phyloP scores from a whole-genome alignment of 2,329 filamentous ascomycete species.

The Xylaria sp. region DNA sequence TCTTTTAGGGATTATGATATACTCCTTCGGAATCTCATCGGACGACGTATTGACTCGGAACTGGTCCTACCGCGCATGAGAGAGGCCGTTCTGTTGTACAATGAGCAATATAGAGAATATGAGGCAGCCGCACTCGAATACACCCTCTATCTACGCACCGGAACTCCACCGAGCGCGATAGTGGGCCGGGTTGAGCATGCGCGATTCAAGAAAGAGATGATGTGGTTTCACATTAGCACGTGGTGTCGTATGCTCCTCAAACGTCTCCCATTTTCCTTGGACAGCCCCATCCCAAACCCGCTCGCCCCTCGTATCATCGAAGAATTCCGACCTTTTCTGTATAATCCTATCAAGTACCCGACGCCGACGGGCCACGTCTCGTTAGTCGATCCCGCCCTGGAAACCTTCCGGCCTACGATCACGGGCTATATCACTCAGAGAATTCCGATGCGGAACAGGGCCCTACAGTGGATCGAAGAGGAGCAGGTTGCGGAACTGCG shows the following conservation, averaged over 20 bases:
- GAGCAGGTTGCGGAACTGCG: not conserved
- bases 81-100: constrained; percentile 38
- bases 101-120: constrained; percentile 34
- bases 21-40: constrained; percentile 52
- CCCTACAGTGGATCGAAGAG: not conserved
- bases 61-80: constrained; percentile 37
- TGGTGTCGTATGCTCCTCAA: constrained; percentile 37
- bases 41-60: constrained; percentile 19
- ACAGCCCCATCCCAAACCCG: constrained; percentile 25
- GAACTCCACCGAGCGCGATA: constrained; percentile 24
- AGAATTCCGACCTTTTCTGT: constrained; percentile 56
- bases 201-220: constrained; percentile 38
- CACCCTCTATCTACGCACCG: constrained; percentile 35
- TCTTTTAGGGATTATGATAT: constrained; percentile 60
- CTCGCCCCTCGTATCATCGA: constrained; percentile 51
- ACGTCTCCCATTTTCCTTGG: constrained; percentile 10
- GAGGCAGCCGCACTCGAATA: constrained; percentile 36
- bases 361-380: constrained; percentile 48
- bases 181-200: constrained; percentile 35
- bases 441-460: constrained; percentile 10
- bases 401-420: constrained; percentile 8
- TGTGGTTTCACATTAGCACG: constrained; percentile 41
- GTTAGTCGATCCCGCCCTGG: constrained; percentile 40
- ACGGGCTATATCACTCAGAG: constrained; percentile 12
- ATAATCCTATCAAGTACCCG: constrained; percentile 44